Conservation (phyloP, 1,284 basidiomycete genomes). For the Agroathelia rolfsii region DNA sequence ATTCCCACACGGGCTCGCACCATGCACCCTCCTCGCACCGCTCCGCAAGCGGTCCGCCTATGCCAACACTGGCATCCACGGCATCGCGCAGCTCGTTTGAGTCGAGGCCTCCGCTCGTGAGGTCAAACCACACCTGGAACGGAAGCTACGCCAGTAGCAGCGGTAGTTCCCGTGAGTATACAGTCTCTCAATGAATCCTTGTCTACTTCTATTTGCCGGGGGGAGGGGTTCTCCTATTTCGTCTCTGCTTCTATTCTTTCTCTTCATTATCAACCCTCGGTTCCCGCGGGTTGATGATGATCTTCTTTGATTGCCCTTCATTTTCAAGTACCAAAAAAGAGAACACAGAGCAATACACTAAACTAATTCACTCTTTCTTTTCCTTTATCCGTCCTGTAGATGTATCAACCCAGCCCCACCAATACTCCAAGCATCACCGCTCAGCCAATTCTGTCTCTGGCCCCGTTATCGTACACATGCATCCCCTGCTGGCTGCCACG, state of each 20-base stretch:
- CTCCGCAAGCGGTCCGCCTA: conserved; percentile 16
- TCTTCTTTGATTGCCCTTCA: too few species aligned
- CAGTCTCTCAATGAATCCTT: conserved; percentile 25
- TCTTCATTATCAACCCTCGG: conserved; percentile 3
- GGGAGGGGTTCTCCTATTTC: conserved; percentile 17
- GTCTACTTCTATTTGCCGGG: too few species aligned
- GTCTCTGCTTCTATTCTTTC: conserved; percentile 1
- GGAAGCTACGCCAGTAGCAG: conserved; percentile 24
- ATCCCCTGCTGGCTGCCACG: conserved; percentile 48
- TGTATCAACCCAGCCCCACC: conserved; percentile 10
- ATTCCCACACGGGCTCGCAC: conserved; percentile 19
- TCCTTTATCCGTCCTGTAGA: conserved; percentile 10
- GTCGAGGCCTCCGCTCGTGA: conserved; percentile 30
- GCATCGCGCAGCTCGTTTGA: conserved; percentile 17
- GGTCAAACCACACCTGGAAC: conserved; percentile 34
- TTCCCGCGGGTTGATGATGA: conserved; percentile 7
- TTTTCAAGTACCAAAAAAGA: too few species aligned
- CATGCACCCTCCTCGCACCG: conserved; percentile 14
- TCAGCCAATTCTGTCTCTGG: conserved; percentile 24
- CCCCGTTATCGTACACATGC: conserved; percentile 40
- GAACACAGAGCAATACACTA: conserved; percentile 19
- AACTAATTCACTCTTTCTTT: conserved; percentile 15
- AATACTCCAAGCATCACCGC: conserved; percentile 17
- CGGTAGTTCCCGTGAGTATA: conserved; percentile 20
- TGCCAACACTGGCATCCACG: conserved; percentile 20